phyloP scores from a whole-genome alignment of 177 flowering plant genomes.

The Vitis hybrid region DNA sequence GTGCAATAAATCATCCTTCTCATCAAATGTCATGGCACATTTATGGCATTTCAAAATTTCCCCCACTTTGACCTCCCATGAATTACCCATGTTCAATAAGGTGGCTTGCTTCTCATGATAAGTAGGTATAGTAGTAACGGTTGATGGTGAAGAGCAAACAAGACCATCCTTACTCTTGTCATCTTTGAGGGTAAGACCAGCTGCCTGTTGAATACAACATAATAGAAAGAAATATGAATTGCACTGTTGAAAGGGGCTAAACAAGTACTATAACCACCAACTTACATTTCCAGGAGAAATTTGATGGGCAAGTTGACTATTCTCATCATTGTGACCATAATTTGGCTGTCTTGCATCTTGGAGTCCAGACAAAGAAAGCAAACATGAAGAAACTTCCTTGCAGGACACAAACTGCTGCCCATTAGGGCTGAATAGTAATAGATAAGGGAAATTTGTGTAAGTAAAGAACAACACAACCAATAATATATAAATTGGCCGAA shows the following conservation, averaged over 20 bases:
- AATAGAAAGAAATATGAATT: constrained; percentile 4
- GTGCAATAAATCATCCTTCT: constrained; percentile 26
- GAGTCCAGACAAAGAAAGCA: constrained; percentile 44
- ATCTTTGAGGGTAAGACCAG: constrained; percentile 23
- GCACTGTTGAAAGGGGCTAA: constrained; percentile 6
- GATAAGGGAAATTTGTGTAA: constrained; percentile 18
- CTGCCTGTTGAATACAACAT: constrained; percentile 26
- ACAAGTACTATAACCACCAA: constrained; percentile 5
- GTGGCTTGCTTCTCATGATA: constrained; percentile 33
- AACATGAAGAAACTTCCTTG: constrained; percentile 76
- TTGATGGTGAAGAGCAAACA: constrained; percentile 17
- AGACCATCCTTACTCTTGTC: constrained; percentile 24
- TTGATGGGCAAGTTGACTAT: constrained; percentile 10
- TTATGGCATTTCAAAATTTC: constrained; percentile 28
- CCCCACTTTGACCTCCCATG: constrained; percentile 3
- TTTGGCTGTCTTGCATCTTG: constrained; percentile 26
- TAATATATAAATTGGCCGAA: no score
- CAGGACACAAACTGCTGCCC: constrained; percentile 73
- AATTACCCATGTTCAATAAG: constrained; percentile 22
- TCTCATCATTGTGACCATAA: constrained; percentile 19
- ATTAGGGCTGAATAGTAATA: constrained; percentile 54
- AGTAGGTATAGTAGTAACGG: constrained; percentile 25
- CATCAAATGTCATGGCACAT: constrained; percentile 28
- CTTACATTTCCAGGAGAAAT: constrained; percentile 43
- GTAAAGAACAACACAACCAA: constrained; percentile 3